Base-by-base conservation (phyloP, 2,329 filamentous ascomycete genomes). In the Fusarium illudens region DNA sequence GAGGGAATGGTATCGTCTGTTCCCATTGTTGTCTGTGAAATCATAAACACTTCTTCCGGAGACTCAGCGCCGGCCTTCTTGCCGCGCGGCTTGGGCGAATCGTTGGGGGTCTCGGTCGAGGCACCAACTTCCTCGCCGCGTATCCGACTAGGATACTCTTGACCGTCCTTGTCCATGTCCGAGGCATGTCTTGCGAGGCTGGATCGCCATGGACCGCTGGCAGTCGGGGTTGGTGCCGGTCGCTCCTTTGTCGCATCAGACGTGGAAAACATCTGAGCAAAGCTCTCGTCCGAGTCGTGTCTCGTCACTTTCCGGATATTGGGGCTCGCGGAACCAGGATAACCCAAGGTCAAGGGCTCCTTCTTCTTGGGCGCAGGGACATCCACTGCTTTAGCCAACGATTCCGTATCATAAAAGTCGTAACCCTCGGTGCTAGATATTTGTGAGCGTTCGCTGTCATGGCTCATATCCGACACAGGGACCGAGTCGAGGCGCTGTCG, bases 331-430 rank as follows among this genome's bases (percentile, higher is more conserved):
- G 72, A 33, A 54, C 76, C 42, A 70, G 77, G 4, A 77, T 77
- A 36, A 79, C 77, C 30, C 68, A 73, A 0, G 72, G 70, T 44
- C 69, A 79, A 12, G 75, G 80, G 54, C 78, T 81, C 62, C 56
- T 79, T 79, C 67, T 78, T 81, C 55, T 76, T 80, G 6, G 81
- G 74, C 9, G 75, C 69, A 9, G 83, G 85, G 51, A 88, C 84
- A 62, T 89, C 85, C 48, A 88, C 84, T 7, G 84, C 85, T 44
- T 79, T 79, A 50, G 79, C 78, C 58, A 85, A 75, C 27, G 81
- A 84, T n/a, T 87, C 87, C 27, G 87, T 79, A 70, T 87, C 88
- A 72, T 90, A 90, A 71, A 90, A 90, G 74, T 90, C 88, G 70
- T 90, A 90, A 1, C 88, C 88, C 67, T 89, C 87, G 2, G 84